Percentiles rank a stretch among this genome's conserved stretches.
phyloP scores from a whole-genome alignment of 2,329 filamentous ascomycete species.

The Aspergillus ruber region DNA sequence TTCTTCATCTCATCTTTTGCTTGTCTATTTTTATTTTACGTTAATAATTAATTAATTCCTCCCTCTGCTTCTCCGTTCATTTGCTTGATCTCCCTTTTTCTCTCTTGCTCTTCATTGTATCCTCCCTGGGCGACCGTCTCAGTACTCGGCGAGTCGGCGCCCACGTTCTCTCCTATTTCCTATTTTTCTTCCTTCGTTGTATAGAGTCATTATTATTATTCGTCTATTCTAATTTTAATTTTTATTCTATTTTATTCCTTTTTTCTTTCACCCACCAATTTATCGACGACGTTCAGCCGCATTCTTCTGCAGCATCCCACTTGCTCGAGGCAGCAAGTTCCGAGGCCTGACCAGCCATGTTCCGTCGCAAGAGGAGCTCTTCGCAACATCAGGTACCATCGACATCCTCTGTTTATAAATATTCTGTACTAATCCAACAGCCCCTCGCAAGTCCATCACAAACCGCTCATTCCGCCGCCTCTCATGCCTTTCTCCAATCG shows the following conservation, averaged over 20 bases:
- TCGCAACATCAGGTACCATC: conserved; percentile 33
- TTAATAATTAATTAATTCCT: not conserved
- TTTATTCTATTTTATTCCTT: not conserved
- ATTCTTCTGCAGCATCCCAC: not conserved
- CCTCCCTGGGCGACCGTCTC: too few relatives aligned
- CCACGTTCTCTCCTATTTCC: conserved; percentile 1
- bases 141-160: too few relatives aligned
- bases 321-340: not conserved
- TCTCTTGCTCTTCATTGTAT: not conserved
- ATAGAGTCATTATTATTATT: not conserved
- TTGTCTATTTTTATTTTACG: not conserved
- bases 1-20: not conserved
- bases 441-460: conserved; percentile 59
- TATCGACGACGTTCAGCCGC: not conserved
- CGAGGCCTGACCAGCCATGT: conserved; percentile 27
- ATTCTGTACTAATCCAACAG: conserved; percentile 36
- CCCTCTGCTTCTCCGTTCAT: not conserved
- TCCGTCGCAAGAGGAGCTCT: conserved; percentile 35
- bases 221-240: not conserved
- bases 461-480: conserved; percentile 72
- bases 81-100: not conserved
- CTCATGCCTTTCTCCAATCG: conserved; percentile 69
- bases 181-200: not conserved
- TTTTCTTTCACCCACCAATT: not conserved
- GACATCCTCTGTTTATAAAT: conserved; percentile 1